Evolutionary conservation across 2,329 filamentous ascomycete species (phyloP), one percentile per base, ranked within the genome.

Genomic region (Colletotrichum sp.): DNA sequence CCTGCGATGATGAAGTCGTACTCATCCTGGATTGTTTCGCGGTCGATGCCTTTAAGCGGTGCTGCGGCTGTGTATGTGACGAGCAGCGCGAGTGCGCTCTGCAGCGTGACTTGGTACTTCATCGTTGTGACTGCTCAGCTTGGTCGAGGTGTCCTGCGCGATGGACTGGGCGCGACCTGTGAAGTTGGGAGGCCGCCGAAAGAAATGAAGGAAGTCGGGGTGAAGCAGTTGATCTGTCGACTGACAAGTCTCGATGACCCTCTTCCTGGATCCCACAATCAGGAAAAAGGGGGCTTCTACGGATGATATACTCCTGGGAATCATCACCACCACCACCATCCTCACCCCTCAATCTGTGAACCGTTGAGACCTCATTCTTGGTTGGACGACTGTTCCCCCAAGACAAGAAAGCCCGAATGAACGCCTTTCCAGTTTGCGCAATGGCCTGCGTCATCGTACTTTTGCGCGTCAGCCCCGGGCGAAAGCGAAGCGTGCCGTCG

Each of bases 1-100:
- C 76, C 75, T 31, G 73, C 70, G 36, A 77, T 76, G 68, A 77
- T 75, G 36, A 77, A 77, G 67, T 77, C 76, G 65, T 77, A 77
- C 15, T 76, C 76, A 21, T 72, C 62, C 13, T 77, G 29, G 15
- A 76, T 71, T 24, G 13, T 68, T n/a, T 70, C 68, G 6, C 75
- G 64, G 12, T 76, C 71, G 54, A 76, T 47, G 6, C 62, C 73
- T 57, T 76, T 66, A 6, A 77, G 70, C 13, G 76, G 76, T 13
- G 47, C 66, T 38, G 73, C 69, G 2, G 70, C 38, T 1, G 66
- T 66, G 8, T 18, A 65, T 24, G 64, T 66, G 54, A 66, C 24
- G 51, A 76, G 74, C 5, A 13, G 47, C 55, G 47, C 64, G 36
- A 29, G 38, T 43, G 43, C 66, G 57, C 43, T 51, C 68, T 73